phyloP scores from a whole-genome alignment of 306 rosid species.

The Lathyrus aphaca region DNA sequence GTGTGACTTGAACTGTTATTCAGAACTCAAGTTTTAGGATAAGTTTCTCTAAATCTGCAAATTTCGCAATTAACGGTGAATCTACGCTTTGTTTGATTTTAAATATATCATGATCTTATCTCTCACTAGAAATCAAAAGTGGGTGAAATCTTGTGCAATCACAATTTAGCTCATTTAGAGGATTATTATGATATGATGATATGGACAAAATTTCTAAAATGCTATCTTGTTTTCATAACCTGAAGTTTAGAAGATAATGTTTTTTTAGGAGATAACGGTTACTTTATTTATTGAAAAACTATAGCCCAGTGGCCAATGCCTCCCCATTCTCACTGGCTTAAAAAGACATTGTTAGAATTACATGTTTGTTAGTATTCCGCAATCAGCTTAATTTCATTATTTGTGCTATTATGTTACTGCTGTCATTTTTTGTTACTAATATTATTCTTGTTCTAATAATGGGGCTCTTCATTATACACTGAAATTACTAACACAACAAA shows the following conservation, averaged over 20 bases:
- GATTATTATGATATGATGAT: not conserved
- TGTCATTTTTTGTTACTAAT: slow-evolving; percentile 13
- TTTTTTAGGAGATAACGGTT: too few relatives aligned
- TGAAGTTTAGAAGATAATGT: not conserved
- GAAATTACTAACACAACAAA: slow-evolving; percentile 4
- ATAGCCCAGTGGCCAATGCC: too few relatives aligned
- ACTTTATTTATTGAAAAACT: too few relatives aligned
- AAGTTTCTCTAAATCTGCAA: slow-evolving; percentile 19
- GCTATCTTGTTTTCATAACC: slow-evolving; percentile 1
- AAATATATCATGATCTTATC: slow-evolving; percentile 14
- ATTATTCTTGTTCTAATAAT: slow-evolving; percentile 2
- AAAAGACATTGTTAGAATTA: too few relatives aligned
- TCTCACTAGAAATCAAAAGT: not conserved
- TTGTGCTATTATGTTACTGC: not conserved
- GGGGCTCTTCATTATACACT: not conserved
- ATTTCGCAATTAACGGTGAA: not conserved
- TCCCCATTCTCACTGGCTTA: too few relatives aligned
- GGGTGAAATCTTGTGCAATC: not conserved
- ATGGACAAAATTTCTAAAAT: not conserved
- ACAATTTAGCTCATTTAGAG: not conserved
- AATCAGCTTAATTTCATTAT: not conserved
- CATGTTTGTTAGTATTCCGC: too few relatives aligned
- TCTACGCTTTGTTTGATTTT: not conserved
- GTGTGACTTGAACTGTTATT: not conserved
- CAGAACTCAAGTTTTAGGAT: not conserved